A percentile compares a stretch with the other conserved stretches of the same genome.
These are phyloP conservation scores for Mycena epipterygia DNA, from an alignment of 768 basidiomycete species.

Conservation along the genomic window DNA sequence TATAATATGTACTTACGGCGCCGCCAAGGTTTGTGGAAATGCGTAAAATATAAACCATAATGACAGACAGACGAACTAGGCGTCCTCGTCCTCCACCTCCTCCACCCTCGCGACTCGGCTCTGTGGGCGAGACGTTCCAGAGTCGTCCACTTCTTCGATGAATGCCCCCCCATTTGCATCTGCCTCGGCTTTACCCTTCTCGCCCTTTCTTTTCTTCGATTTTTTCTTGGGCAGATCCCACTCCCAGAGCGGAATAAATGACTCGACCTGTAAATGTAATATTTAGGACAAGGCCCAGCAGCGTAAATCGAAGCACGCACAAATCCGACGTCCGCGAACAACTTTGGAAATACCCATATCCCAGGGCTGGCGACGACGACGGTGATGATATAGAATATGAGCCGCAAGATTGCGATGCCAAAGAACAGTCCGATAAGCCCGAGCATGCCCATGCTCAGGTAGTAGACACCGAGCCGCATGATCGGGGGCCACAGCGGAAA, in stretches of 20 bases:
- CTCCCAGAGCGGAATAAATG: constrained; percentile 96
- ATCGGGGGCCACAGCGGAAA: constrained; percentile 98
- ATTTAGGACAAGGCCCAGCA: background rate
- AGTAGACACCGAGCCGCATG: constrained; percentile 96
- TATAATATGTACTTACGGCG: constrained; percentile 22
- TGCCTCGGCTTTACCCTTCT: constrained; percentile 37
- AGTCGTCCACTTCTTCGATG: constrained; percentile 63
- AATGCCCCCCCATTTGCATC: constrained; percentile 53
- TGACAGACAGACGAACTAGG: constrained; percentile 47
- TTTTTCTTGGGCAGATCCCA: constrained; percentile 76
- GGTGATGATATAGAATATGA: constrained; percentile 96
- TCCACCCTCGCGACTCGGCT: constrained; percentile 61
- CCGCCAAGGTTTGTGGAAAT: background rate
- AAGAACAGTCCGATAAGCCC: constrained; percentile 93
- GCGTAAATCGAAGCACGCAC: constrained; percentile 65
- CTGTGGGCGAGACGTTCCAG: constrained; percentile 55
- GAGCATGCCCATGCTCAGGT: constrained; percentile 89
- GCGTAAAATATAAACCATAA: constrained; percentile 30
- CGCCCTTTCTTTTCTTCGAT: constrained; percentile 59
- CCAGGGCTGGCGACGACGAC: constrained; percentile 87
- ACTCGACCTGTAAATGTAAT: constrained; percentile 80
- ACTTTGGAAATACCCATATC: constrained; percentile 98
- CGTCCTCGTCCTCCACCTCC: constrained; percentile 62
- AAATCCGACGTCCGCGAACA: constrained; percentile 98
- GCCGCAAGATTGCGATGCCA: constrained; percentile 87